These are phyloP conservation scores for Byssothecium circinans DNA, from an alignment of 2,329 filamentous ascomycete genomes.

Conservation along the genomic window DNA sequence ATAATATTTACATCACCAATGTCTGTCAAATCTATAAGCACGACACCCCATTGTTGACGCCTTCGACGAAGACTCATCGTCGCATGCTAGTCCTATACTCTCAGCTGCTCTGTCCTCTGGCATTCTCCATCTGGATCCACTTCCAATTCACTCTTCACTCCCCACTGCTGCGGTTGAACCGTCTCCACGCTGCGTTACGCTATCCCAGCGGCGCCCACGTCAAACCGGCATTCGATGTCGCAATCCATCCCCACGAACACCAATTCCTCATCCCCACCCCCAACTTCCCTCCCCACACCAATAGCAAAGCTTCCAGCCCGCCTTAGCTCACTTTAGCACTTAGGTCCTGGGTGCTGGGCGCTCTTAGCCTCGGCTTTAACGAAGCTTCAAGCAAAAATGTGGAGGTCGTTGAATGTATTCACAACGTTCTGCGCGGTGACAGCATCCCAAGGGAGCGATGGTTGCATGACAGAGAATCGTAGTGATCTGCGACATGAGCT, in stretches of 20 bases:
- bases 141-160: not conserved
- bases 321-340: slow-evolving; percentile 8
- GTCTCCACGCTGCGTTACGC: not conserved
- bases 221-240: slow-evolving; percentile 27
- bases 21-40: too few relatives aligned
- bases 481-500: not conserved
- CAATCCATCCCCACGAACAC: slow-evolving; percentile 12
- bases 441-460: not conserved
- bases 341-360: slow-evolving; percentile 11
- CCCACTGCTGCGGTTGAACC: not conserved
- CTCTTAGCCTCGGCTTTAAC: not conserved
- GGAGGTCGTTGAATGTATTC: not conserved
- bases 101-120: too few relatives aligned
- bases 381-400: not conserved
- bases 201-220: slow-evolving; percentile 13
- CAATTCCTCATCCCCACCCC: slow-evolving; percentile 6
- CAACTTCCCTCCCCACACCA: slow-evolving; percentile 16
- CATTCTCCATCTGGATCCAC: too few relatives aligned
- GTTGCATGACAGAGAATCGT: not conserved
- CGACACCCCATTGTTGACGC: too few relatives aligned
- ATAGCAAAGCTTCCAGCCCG: slow-evolving; percentile 14
- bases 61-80: too few relatives aligned
- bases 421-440: not conserved
- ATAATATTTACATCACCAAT: too few relatives aligned
- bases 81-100: too few relatives aligned